These are phyloP conservation scores for Acidiella bohemica DNA, from an alignment of 495 filamentous ascomycete species.

Conservation along the genomic window DNA sequence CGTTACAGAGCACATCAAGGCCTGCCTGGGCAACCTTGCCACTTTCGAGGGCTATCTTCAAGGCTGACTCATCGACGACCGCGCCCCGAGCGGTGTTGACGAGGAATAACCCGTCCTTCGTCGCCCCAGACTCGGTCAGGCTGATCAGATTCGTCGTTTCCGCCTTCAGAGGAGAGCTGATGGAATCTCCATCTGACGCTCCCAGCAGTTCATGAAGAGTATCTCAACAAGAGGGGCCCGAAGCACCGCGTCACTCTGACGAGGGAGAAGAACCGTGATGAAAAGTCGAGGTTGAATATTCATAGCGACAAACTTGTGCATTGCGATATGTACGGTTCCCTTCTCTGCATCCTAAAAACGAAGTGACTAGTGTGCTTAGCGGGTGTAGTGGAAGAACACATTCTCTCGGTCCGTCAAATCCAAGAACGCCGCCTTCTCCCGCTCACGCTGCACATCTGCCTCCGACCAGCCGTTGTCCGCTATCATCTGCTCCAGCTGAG, in stretches of 20 bases:
- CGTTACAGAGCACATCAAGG: constrained; percentile 17
- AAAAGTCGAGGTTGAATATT: too few species aligned
- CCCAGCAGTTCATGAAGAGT: constrained; percentile 50
- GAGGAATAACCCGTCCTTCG: constrained; percentile 67
- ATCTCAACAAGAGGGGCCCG: constrained; percentile 56
- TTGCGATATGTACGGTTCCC: too few species aligned
- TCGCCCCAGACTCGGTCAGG: constrained; percentile 47
- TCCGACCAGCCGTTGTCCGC: constrained; percentile 5
- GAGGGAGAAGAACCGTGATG: too few species aligned
- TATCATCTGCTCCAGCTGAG: constrained; percentile 1
- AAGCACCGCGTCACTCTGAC: too few species aligned
- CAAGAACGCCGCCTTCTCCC: too few species aligned
- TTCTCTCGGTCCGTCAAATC: constrained; percentile 14
- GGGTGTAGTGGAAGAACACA: constrained; percentile 13
- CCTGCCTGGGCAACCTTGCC: constrained; percentile 15
- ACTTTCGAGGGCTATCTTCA: constrained; percentile 11
- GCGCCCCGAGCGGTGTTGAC: constrained; percentile 76
- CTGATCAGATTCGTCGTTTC: constrained; percentile 58
- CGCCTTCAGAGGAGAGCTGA: constrained; percentile 58
- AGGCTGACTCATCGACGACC: constrained; percentile 52
- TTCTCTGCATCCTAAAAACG: too few species aligned
- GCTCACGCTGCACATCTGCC: constrained; percentile 4
- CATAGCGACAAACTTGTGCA: too few species aligned
- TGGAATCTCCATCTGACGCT: constrained; percentile 62
- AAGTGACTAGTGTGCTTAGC: too few species aligned